phyloP scores from a whole-genome alignment of 495 filamentous ascomycete species.

The Daldinia childiae region DNA sequence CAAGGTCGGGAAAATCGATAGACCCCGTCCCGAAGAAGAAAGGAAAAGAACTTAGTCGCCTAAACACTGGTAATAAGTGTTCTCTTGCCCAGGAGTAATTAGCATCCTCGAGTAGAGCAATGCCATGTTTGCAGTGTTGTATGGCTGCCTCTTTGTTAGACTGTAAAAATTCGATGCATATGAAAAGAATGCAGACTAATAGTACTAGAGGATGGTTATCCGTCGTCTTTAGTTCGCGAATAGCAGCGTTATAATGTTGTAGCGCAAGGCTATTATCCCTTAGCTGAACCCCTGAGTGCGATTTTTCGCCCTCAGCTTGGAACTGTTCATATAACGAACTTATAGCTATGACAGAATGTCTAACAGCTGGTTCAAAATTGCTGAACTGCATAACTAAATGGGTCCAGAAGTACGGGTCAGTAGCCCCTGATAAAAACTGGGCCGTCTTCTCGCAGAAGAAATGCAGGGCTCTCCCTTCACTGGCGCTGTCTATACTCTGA shows the following conservation, averaged over 20 bases:
- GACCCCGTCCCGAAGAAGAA: conserved; percentile 41
- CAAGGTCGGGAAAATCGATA: conserved; percentile 41
- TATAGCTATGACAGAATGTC: conserved; percentile 63
- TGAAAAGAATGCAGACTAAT: conserved; percentile 64
- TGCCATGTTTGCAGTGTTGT: conserved; percentile 53
- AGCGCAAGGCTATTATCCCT: conserved; percentile 44
- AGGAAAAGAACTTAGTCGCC: conserved; percentile 39
- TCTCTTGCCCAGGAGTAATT: conserved; percentile 39
- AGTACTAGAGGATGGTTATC: conserved; percentile 51
- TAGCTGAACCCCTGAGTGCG: conserved; percentile 46
- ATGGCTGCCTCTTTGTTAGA: conserved; percentile 55
- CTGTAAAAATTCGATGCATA: conserved; percentile 63
- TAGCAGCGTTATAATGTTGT: conserved; percentile 49
- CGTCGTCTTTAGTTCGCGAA: conserved; percentile 45
- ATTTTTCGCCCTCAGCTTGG: conserved; percentile 13
- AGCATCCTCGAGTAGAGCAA: conserved; percentile 43
- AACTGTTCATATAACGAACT: conserved; percentile 48
- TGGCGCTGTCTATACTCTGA: conserved; percentile 34
- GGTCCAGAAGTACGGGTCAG: conserved; percentile 64
- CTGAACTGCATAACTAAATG: conserved; percentile 60
- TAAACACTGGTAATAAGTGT: conserved; percentile 38
- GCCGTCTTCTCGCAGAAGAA: conserved; percentile 54
- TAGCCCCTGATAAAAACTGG: conserved; percentile 51
- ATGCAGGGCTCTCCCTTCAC: conserved; percentile 51
- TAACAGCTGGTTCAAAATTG: conserved; percentile 61